Percentiles rank a stretch among this genome's conserved stretches.
Conservation (phyloP, 306 rosid species). For the Quercus alba region DNA sequence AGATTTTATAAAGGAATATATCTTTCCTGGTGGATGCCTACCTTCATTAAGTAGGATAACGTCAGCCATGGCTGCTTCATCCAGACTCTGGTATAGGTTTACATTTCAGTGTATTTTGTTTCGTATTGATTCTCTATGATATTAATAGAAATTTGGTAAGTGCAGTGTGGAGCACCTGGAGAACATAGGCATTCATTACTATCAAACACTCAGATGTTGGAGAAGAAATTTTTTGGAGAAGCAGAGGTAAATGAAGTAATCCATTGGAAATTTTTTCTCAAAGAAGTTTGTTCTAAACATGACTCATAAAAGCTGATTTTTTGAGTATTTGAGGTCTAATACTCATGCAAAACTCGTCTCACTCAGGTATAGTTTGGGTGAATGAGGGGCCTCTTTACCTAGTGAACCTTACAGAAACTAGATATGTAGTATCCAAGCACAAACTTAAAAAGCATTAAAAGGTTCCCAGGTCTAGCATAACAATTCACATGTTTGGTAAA, state of each 20-base stretch:
- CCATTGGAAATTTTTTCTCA: not conserved
- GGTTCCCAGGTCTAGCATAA: too few relatives aligned
- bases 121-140: not conserved
- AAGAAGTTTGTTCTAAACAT: not conserved
- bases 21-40: slow-evolving; percentile 47
- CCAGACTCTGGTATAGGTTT: slow-evolving; percentile 38
- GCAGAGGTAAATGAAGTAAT: slow-evolving; percentile 39
- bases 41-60: slow-evolving; percentile 51
- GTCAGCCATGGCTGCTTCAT: slow-evolving; percentile 39
- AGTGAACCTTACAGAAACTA: too few relatives aligned
- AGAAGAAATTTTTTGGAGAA: slow-evolving; percentile 72
- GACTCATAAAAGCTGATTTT: not conserved
- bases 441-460: too few relatives aligned
- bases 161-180: slow-evolving; percentile 39
- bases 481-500: too few relatives aligned
- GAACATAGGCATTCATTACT: slow-evolving; percentile 85
- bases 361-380: too few relatives aligned
- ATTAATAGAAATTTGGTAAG: slow-evolving; percentile 4
- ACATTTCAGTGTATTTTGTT: not conserved
- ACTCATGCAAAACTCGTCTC: too few relatives aligned
- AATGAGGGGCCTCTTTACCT: too few relatives aligned
- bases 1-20: slow-evolving; percentile 50
- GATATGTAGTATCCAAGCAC: too few relatives aligned
- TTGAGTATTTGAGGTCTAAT: not conserved
- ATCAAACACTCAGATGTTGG: slow-evolving; percentile 83